Percentiles rank a stretch among this genome's conserved stretches.
Evolutionary conservation across 116 monocot genomes (phyloP).

Genomic region (Phalaenopsis hybrid): DNA sequence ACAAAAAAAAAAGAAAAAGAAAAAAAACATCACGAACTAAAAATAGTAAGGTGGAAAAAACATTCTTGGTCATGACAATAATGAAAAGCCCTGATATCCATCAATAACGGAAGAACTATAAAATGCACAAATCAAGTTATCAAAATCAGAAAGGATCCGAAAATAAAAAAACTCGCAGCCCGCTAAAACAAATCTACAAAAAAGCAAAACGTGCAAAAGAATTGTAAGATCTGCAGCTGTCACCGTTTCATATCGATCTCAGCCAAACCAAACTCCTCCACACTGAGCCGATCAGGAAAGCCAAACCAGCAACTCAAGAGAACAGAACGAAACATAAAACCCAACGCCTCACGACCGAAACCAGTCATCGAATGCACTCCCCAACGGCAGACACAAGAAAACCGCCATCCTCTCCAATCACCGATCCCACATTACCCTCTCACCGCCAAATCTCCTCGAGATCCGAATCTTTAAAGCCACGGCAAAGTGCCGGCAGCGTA

Average conservation of each 20-base stretch:
- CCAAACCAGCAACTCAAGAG: neutral
- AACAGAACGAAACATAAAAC: neutral
- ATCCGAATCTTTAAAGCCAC: constrained; percentile 12
- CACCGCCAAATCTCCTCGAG: constrained; percentile 1
- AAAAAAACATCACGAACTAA: neutral
- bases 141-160: neutral
- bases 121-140: neutral
- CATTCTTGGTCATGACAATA: neutral
- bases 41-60: neutral
- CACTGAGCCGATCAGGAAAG: constrained; percentile 7
- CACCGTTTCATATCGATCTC: constrained; percentile 44
- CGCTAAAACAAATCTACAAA: neutral
- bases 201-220: neutral
- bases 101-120: neutral
- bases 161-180: neutral
- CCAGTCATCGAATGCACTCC: neutral
- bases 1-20: neutral
- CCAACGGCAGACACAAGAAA: neutral
- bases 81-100: neutral
- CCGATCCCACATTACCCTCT: constrained; percentile 28
- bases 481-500: neutral
- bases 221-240: neutral
- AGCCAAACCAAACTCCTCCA: constrained; percentile 10
- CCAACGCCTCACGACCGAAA: neutral
- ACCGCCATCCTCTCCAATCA: neutral